Percentiles rank a stretch among this genome's conserved stretches.
Evolutionary conservation across 495 filamentous ascomycete genomes (phyloP).

Genomic region (Cercophora samala): DNA sequence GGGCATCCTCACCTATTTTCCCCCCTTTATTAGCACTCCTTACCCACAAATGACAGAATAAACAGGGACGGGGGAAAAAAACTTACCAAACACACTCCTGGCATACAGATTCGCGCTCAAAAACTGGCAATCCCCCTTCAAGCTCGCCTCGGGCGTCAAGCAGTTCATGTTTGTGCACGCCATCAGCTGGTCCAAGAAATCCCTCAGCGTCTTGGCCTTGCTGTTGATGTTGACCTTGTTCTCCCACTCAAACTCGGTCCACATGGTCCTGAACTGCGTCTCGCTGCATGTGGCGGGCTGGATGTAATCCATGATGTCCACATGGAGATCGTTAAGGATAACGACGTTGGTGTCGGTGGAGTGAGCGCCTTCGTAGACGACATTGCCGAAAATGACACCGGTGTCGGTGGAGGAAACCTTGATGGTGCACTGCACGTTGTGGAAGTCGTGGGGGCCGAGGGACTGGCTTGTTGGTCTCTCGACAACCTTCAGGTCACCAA

Average conservation of each 20-base stretch:
- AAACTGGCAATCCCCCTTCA: slow-evolving; percentile 98
- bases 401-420: slow-evolving; percentile 98
- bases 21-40: neutral
- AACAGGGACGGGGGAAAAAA: too few relatives aligned
- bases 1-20: slow-evolving; percentile 85
- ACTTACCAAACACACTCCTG: slow-evolving; percentile 96
- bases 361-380: slow-evolving; percentile 94
- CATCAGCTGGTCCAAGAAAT: slow-evolving; percentile 94
- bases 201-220: slow-evolving; percentile 86
- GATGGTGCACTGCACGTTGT: slow-evolving; percentile 97
- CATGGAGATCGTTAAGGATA: slow-evolving; percentile 97
- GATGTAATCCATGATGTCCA: slow-evolving; percentile 99
- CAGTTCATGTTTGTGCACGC: slow-evolving; percentile 98
- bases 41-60: too few relatives aligned
- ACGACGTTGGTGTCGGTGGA: slow-evolving; percentile 96
- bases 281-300: slow-evolving; percentile 95
- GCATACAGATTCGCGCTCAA: slow-evolving; percentile 97
- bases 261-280: slow-evolving; percentile 99
- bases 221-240: slow-evolving; percentile 99
- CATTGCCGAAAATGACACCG: slow-evolving; percentile 98
- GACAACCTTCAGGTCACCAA: slow-evolving; percentile 97
- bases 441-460: slow-evolving; percentile 90
- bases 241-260: slow-evolving; percentile 99
- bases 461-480: slow-evolving; percentile 96
- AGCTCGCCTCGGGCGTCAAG: slow-evolving; percentile 89